These are phyloP conservation scores for Parathielavia hyrcaniae DNA, from an alignment of 495 filamentous ascomycete species.

Conservation along the genomic window DNA sequence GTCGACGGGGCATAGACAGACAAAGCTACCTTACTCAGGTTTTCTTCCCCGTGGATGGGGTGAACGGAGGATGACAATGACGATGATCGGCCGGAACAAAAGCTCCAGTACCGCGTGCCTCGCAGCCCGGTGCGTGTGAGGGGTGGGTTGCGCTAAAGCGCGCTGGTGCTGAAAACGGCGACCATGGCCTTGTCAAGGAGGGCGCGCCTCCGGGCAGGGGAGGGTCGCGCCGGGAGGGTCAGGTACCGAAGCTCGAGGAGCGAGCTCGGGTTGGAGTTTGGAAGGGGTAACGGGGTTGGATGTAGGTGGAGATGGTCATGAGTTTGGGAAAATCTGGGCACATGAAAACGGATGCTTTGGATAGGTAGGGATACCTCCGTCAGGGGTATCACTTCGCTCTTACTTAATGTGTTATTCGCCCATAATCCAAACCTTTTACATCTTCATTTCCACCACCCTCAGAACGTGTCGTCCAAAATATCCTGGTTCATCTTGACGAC, in stretches of 20 bases:
- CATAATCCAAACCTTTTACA: background rate
- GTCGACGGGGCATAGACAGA: too few relatives aligned
- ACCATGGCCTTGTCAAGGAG: background rate
- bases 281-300: background rate
- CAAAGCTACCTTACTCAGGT: too few relatives aligned
- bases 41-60: too few relatives aligned
- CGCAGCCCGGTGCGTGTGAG: too few relatives aligned
- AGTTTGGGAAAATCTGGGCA: background rate
- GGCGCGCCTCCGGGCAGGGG: slow-evolving; percentile 1
- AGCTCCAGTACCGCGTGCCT: too few relatives aligned
- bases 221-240: background rate
- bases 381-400: background rate
- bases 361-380: background rate
- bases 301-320: background rate
- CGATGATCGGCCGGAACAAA: too few relatives aligned
- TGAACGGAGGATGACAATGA: too few relatives aligned
- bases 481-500: slow-evolving; percentile 61
- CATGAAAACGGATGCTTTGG: background rate
- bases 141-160: background rate
- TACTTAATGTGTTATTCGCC: too few relatives aligned
- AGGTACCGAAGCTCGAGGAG: background rate
- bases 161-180: background rate
- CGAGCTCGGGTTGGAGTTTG: background rate
- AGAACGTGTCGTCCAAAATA: slow-evolving; percentile 69
- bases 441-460: slow-evolving; percentile 4